Evolutionary conservation across 106 monocot species (phyloP).

Genomic region (Triglochin maritima): DNA sequence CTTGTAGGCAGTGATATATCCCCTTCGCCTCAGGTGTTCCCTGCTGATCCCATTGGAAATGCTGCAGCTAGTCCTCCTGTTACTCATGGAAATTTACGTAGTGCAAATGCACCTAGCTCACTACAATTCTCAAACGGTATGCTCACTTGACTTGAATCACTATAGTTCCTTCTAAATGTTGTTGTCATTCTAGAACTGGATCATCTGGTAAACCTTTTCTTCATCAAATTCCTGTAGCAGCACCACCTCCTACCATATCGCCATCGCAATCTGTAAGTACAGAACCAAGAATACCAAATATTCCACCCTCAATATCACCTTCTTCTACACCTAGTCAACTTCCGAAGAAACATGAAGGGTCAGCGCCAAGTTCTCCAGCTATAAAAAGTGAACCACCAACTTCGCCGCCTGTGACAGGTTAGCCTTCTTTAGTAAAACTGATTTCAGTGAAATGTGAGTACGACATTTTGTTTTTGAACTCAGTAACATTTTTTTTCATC

Average conservation of each 20-base stretch:
- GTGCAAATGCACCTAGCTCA: slow-evolving; percentile 4
- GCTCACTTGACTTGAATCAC: neutral
- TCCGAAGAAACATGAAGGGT: slow-evolving; percentile 9
- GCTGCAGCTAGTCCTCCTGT: slow-evolving; percentile 3
- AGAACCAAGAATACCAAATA: neutral
- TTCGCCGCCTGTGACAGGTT: slow-evolving; percentile 15
- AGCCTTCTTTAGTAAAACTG: neutral
- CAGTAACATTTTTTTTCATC: neutral
- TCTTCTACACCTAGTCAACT: slow-evolving; percentile 8
- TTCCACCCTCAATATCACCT: slow-evolving; percentile 3
- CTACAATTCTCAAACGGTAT: slow-evolving; percentile 6
- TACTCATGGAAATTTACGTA: neutral
- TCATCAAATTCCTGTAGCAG: neutral
- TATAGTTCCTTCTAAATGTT: neutral
- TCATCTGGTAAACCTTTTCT: neutral
- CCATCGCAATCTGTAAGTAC: slow-evolving; percentile 6
- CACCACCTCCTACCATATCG: slow-evolving; percentile 5
- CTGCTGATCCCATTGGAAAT: neutral
- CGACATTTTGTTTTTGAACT: neutral
- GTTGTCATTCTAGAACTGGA: neutral
- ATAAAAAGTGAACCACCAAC: slow-evolving; percentile 17
- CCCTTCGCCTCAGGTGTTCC: slow-evolving; percentile 1
- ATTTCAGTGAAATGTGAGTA: no score
- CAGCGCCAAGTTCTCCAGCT: slow-evolving; percentile 20
- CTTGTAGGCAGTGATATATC: slow-evolving; percentile 13